Percentiles rank a stretch among this genome's conserved stretches.
These are phyloP conservation scores for Pogostemon cablin DNA, from an alignment of 257 asterid species.

Conservation along the genomic window DNA sequence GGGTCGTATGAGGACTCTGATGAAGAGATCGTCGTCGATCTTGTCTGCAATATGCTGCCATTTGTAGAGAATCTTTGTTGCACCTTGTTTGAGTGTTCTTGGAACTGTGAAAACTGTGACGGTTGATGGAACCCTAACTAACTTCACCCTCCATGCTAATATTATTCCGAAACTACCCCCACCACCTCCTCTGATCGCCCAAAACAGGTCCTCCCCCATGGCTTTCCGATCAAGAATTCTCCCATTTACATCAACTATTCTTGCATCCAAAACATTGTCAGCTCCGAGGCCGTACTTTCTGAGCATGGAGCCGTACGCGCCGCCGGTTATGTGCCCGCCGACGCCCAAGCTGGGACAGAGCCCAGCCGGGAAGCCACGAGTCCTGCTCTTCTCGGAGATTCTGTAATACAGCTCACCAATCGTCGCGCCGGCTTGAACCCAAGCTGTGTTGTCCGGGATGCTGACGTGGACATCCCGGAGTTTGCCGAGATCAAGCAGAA, in stretches of 20 bases:
- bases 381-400: conserved; percentile 23
- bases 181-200: conserved; percentile 39
- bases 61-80: background rate
- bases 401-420: conserved; percentile 33
- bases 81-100: conserved; percentile 4
- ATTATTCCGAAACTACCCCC: conserved; percentile 35
- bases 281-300: conserved; percentile 33
- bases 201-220: conserved; percentile 35
- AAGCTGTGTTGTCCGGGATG: conserved; percentile 24
- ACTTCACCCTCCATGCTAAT: conserved; percentile 24
- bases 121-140: conserved; percentile 1
- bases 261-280: conserved; percentile 27
- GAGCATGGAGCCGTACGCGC: conserved; percentile 32
- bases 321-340: conserved; percentile 33
- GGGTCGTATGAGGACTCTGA: conserved; percentile 27
- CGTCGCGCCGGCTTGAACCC: conserved; percentile 36
- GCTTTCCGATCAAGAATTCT: conserved; percentile 26
- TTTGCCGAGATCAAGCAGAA: conserved; percentile 15
- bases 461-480: conserved; percentile 19
- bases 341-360: conserved; percentile 34
- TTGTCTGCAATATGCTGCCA: conserved; percentile 26
- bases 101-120: conserved; percentile 30
- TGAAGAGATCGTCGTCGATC: conserved; percentile 32
- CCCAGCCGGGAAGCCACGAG: conserved; percentile 26
- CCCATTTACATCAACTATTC: conserved; percentile 22